Base-by-base conservation (phyloP, 1,284 basidiomycete genomes). In the Pholiota adiposa region DNA sequence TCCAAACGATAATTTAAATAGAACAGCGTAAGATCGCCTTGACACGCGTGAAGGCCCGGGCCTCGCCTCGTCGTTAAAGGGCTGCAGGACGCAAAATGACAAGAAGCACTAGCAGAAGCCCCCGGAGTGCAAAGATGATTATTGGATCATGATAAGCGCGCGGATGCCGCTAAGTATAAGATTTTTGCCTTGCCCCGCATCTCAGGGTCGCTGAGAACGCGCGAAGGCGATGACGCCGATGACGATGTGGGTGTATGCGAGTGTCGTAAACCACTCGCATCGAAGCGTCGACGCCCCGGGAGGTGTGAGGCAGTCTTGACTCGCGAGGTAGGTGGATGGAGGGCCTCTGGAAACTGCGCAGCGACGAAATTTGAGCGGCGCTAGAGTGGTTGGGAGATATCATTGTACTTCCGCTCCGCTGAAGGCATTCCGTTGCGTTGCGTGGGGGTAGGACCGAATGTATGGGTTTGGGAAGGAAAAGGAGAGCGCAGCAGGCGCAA, bases 201-300 rank as follows among this genome's bases (percentile, higher is more conserved):
- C 21, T 46, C 44, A 46, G 44, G 44, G 44, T 46, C 44, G 44
- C 44, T 16, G 44, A 46, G 44, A 46, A 46, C 44, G 43, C 43
- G 11, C 25, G 43, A 46, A 16, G 18, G 19, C 23, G 12, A 27
- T 3, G 44, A n/a, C n/a, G 29, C 29, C 29, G 29, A 31, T 31
- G 29, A 31, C 44, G 44, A 25, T n/a, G n/a, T n/a, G n/a, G n/a
- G n/a, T n/a, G n/a, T n/a, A n/a, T n/a, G n/a, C n/a, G n/a, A n/a
- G n/a, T n/a, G n/a, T n/a, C n/a, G n/a, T n/a, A n/a, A n/a, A n/a
- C n/a, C n/a, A n/a, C n/a, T n/a, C n/a, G n/a, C n/a, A n/a, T n/a
- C n/a, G n/a, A n/a, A n/a, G n/a, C n/a, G n/a, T n/a, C n/a, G n/a
- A n/a, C n/a, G n/a, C n/a, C n/a, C n/a, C n/a, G n/a, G n/a, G n/a